These are phyloP conservation scores for Sugiyamaella chiloensis DNA, from an alignment of 805 yeast species.

Conservation along the genomic window DNA sequence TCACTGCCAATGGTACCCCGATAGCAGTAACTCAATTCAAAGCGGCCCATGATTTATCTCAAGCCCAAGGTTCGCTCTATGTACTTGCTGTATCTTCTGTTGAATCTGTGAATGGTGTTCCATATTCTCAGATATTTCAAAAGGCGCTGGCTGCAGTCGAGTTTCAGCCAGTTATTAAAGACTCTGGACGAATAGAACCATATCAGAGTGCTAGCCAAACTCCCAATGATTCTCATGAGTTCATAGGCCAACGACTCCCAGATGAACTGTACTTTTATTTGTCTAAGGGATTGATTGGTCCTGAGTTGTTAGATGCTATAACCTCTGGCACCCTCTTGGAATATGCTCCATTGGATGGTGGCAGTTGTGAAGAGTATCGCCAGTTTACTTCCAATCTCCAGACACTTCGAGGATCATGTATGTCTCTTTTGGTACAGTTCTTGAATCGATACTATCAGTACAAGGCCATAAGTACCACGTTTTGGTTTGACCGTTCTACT, in stretches of 20 bases:
- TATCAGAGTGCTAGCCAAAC: constrained; percentile 45
- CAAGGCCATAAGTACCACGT: constrained; percentile 53
- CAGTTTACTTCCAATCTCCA: constrained; percentile 42
- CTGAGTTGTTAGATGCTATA: constrained; percentile 63
- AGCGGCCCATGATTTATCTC: constrained; percentile 30
- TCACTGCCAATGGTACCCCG: constrained; percentile 17
- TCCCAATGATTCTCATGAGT: constrained; percentile 79
- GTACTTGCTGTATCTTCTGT: constrained; percentile 28
- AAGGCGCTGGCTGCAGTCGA: constrained; percentile 67
- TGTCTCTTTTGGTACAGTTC: constrained; percentile 65
- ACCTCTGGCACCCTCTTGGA: constrained; percentile 61
- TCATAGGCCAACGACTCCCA: constrained; percentile 80
- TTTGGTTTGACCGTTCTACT: constrained; percentile 50
- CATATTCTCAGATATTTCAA: constrained; percentile 50
- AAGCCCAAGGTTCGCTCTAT: constrained; percentile 29
- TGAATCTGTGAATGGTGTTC: constrained; percentile 13
- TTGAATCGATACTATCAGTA: constrained; percentile 83
- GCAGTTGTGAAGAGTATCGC: constrained; percentile 55
- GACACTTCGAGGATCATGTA: constrained; percentile 52
- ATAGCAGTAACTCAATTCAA: constrained; percentile 15
- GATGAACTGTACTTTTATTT: constrained; percentile 80
- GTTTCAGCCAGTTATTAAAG: constrained; percentile 69
- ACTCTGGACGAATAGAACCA: constrained; percentile 66
- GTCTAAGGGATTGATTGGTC: constrained; percentile 68
- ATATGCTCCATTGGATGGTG: constrained; percentile 65